Conservation (phyloP, 176 grass and related monocot genomes). For the Stipa capillata region DNA sequence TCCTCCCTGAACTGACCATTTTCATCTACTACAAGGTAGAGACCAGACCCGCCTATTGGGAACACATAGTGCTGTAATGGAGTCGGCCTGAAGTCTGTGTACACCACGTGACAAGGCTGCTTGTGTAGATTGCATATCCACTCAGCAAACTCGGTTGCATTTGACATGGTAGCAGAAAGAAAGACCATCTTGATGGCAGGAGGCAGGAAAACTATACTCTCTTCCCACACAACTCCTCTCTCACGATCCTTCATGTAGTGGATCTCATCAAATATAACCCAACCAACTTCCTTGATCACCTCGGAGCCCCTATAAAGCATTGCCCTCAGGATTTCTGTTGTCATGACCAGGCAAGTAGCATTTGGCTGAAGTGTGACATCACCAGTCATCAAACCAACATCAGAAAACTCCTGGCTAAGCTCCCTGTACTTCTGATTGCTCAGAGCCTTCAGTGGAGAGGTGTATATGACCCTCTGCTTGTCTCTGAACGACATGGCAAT, state of each 20-base stretch:
- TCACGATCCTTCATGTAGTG: conserved; percentile 99
- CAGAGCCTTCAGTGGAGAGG: conserved; percentile 84
- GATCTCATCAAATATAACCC: conserved; percentile 97
- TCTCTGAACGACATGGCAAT: conserved; percentile 90
- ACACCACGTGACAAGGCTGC: conserved; percentile 90
- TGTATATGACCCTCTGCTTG: conserved; percentile 91
- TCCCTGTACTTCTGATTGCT: conserved; percentile 98
- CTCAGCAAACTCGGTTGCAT: conserved; percentile 92
- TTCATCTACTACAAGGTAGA: conserved; percentile 92
- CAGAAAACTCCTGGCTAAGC: conserved; percentile 78
- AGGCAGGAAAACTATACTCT: conserved; percentile 88
- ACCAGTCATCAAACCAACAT: conserved; percentile 85
- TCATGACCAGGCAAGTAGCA: conserved; percentile 89
- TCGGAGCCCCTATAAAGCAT: conserved; percentile 96
- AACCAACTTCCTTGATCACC: conserved; percentile 88
- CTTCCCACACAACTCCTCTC: conserved; percentile 92
- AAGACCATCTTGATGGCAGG: conserved; percentile 97
- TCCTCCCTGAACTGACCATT: conserved; percentile 87
- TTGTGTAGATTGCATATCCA: conserved; percentile 93
- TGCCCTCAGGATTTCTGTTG: conserved; percentile 84
- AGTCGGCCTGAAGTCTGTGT: conserved; percentile 93
- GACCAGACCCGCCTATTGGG: conserved; percentile 69
- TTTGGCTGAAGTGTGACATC: conserved; percentile 87
- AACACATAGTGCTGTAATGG: conserved; percentile 92
- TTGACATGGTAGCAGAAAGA: conserved; percentile 90